phyloP scores from a whole-genome alignment of 1,139 yeast species.

The Meyerozyma carpophila region DNA sequence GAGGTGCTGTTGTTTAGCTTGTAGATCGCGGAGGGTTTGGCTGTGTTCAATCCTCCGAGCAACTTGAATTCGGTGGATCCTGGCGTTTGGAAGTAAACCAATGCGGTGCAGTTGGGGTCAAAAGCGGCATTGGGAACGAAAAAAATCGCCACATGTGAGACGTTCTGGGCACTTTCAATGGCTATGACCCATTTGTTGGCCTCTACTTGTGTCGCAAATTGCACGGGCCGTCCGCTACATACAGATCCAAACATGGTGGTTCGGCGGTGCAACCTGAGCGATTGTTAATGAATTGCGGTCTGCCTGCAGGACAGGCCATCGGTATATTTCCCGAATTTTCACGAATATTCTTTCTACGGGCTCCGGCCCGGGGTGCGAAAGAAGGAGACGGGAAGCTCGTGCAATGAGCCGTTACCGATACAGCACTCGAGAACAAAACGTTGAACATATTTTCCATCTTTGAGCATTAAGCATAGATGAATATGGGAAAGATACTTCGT shows the following conservation, averaged over 20 bases:
- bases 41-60: conserved; percentile 67
- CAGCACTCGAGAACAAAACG: conserved; percentile 63
- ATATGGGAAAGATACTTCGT: conserved; percentile 78
- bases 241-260: conserved; percentile 48
- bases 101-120: conserved; percentile 71
- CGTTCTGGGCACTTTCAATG: conserved; percentile 55
- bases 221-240: conserved; percentile 53
- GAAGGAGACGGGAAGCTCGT: conserved; percentile 1
- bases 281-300: not conserved
- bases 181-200: conserved; percentile 56
- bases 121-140: conserved; percentile 61
- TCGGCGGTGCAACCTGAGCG: not conserved
- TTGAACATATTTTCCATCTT: conserved; percentile 79
- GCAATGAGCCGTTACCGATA: conserved; percentile 37
- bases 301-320: not conserved
- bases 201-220: conserved; percentile 58
- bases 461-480: conserved; percentile 58
- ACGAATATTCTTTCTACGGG: not conserved
- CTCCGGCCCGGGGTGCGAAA: conserved; percentile 1
- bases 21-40: conserved; percentile 89
- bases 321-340: not conserved
- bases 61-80: conserved; percentile 61
- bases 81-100: conserved; percentile 85
- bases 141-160: conserved; percentile 72
- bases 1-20: conserved; percentile 49